These are phyloP conservation scores for Zymoseptoria pseudotritici DNA, from an alignment of 2,329 filamentous ascomycete genomes.

Conservation along the genomic window DNA sequence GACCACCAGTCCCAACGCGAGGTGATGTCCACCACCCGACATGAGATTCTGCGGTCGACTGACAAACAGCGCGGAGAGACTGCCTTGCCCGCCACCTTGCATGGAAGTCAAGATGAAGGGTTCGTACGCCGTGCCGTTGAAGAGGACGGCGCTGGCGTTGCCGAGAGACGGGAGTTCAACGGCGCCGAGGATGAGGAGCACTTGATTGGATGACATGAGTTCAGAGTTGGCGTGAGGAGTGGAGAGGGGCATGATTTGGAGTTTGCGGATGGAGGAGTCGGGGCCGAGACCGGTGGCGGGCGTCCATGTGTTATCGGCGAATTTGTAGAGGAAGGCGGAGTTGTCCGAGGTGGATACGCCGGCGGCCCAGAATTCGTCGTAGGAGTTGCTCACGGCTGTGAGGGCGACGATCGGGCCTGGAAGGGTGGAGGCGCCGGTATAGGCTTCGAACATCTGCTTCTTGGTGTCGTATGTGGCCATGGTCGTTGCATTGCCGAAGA, in stretches of 20 bases:
- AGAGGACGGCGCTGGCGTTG: slow-evolving; percentile 76
- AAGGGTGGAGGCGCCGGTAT: slow-evolving; percentile 55
- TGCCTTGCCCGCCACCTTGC: slow-evolving; percentile 56
- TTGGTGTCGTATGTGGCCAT: slow-evolving; percentile 68
- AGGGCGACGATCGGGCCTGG: slow-evolving; percentile 76
- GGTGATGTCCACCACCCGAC: slow-evolving; percentile 41
- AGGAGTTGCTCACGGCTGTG: slow-evolving; percentile 63
- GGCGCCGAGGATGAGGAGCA: slow-evolving; percentile 76
- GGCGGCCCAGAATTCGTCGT: slow-evolving; percentile 71
- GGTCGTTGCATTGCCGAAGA: slow-evolving; percentile 58
- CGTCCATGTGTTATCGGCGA: slow-evolving; percentile 61
- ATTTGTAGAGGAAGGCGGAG: slow-evolving; percentile 73
- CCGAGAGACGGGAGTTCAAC: slow-evolving; percentile 70
- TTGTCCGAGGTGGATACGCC: slow-evolving; percentile 56
- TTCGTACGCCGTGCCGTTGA: slow-evolving; percentile 69
- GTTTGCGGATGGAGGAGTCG: slow-evolving; percentile 63
- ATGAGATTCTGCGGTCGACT: slow-evolving; percentile 71
- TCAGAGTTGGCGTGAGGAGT: slow-evolving; percentile 57
- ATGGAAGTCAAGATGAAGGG: slow-evolving; percentile 76
- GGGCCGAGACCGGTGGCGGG: slow-evolving; percentile 58
- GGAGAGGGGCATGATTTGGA: slow-evolving; percentile 72
- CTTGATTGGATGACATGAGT: slow-evolving; percentile 59
- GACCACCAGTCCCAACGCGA: slow-evolving; percentile 70
- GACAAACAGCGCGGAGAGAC: slow-evolving; percentile 74
- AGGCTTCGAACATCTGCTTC: slow-evolving; percentile 57